These are phyloP conservation scores for Saturnispora zaruensis DNA, from an alignment of 805 yeast genomes.

Conservation along the genomic window DNA sequence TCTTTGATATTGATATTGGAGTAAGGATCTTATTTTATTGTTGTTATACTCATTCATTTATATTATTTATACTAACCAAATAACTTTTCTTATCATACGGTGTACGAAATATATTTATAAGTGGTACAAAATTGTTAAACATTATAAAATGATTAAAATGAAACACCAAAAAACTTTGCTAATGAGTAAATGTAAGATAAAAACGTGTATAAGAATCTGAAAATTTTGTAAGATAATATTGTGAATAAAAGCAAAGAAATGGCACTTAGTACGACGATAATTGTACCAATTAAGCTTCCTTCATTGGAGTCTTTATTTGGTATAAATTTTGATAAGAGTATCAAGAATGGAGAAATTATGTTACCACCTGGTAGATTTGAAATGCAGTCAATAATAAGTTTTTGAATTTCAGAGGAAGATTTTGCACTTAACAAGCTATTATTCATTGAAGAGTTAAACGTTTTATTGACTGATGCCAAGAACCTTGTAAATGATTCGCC, in stretches of 20 bases:
- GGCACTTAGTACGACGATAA: conserved; percentile 3
- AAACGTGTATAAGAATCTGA: background rate
- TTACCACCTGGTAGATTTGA: conserved; percentile 7
- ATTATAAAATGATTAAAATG: background rate
- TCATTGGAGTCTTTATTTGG: conserved; percentile 3
- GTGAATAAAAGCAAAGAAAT: background rate
- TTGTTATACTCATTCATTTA: background rate
- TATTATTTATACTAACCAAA: background rate
- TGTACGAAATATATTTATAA: background rate
- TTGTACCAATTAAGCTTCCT: conserved; percentile 9
- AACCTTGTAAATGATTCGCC: background rate
- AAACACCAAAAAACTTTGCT: background rate
- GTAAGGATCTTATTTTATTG: background rate
- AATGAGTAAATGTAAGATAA: background rate
- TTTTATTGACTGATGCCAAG: background rate
- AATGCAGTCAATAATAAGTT: conserved; percentile 1
- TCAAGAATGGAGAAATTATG: conserved; percentile 4
- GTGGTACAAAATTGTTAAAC: background rate
- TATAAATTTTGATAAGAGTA: conserved; percentile 6
- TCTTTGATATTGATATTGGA: background rate
- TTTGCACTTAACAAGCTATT: conserved; percentile 3
- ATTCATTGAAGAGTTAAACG: background rate
- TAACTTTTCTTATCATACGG: background rate
- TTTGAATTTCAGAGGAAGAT: conserved; percentile 9
- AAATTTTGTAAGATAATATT: background rate